Evolutionary conservation across 2,329 filamentous ascomycete genomes (phyloP).

Genomic region (Tolypocladium cylindrosporum): DNA sequence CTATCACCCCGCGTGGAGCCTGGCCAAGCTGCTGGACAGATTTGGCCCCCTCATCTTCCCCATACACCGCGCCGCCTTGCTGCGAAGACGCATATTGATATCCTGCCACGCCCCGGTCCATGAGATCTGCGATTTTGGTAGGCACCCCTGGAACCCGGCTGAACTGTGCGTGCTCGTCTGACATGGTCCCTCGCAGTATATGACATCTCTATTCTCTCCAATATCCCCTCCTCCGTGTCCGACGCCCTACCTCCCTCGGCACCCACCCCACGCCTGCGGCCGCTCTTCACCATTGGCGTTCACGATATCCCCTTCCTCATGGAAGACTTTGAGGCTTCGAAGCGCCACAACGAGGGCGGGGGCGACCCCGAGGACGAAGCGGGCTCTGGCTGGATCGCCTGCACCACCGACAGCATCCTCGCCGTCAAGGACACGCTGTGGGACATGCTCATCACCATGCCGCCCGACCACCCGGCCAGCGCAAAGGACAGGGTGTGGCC

Average conservation of each 20-base stretch:
- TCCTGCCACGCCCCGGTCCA: constrained; percentile 80
- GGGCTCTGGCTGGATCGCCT: constrained; percentile 75
- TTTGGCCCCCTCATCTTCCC: constrained; percentile 92
- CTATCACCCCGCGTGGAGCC: constrained; percentile 78
- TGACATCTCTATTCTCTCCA: constrained; percentile 84
- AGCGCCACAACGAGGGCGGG: constrained; percentile 24
- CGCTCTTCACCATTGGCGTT: constrained; percentile 88
- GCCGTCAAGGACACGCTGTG: constrained; percentile 78
- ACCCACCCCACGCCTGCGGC: constrained; percentile 56
- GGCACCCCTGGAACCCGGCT: constrained; percentile 8
- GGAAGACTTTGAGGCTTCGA: constrained; percentile 43
- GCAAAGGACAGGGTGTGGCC: constrained; percentile 62
- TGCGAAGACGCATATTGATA: constrained; percentile 82
- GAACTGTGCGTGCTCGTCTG: constrained; percentile 2
- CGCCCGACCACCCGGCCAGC: constrained; percentile 48
- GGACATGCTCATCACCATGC: constrained; percentile 81
- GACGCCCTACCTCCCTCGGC: constrained; percentile 57
- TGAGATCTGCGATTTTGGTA: constrained; percentile 81
- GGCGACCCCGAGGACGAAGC: constrained; percentile 33
- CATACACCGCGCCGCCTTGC: constrained; percentile 73
- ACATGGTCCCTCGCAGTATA: constrained; percentile 55
- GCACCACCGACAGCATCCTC: constrained; percentile 90
- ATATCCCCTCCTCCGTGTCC: constrained; percentile 65
- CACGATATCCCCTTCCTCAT: constrained; percentile 80
- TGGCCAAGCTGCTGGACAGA: constrained; percentile 64